These are phyloP conservation scores for Podospora tetraspora DNA, from an alignment of 495 filamentous ascomycete genomes.

Conservation along the genomic window DNA sequence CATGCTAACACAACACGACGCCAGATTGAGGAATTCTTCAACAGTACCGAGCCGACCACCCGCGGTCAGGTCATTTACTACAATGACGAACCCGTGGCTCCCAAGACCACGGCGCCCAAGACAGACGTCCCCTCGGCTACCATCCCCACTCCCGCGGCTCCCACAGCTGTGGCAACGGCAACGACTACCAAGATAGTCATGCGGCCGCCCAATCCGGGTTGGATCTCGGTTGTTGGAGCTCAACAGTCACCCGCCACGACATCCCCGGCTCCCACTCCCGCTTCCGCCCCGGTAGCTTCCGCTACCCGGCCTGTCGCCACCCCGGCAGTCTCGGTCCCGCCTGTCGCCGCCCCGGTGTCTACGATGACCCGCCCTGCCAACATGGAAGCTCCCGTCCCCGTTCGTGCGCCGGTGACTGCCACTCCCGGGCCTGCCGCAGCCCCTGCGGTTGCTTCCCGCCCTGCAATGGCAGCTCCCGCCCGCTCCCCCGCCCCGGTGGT, in stretches of 20 bases:
- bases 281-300: too few species aligned
- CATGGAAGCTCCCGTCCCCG: too few species aligned
- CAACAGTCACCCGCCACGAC: too few species aligned
- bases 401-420: neutral
- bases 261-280: too few species aligned
- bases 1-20: neutral
- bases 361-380: too few species aligned
- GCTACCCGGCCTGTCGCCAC: neutral
- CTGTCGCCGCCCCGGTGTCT: too few species aligned
- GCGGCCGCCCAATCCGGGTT: neutral
- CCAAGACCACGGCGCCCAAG: neutral
- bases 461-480: neutral
- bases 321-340: too few species aligned
- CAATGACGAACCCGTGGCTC: neutral
- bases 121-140: neutral
- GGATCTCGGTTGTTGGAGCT: neutral
- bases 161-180: neutral
- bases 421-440: neutral
- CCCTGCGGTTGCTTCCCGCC: neutral
- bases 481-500: too few species aligned
- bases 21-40: conserved; percentile 1
- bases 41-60: neutral
- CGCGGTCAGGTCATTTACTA: neutral
- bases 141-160: neutral
- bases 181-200: neutral